Percentiles rank a stretch among this genome's conserved stretches.
These are phyloP conservation scores for Backusella liffmaniae DNA, from an alignment of 192 early-diverging fungal genomes.

Conservation along the genomic window DNA sequence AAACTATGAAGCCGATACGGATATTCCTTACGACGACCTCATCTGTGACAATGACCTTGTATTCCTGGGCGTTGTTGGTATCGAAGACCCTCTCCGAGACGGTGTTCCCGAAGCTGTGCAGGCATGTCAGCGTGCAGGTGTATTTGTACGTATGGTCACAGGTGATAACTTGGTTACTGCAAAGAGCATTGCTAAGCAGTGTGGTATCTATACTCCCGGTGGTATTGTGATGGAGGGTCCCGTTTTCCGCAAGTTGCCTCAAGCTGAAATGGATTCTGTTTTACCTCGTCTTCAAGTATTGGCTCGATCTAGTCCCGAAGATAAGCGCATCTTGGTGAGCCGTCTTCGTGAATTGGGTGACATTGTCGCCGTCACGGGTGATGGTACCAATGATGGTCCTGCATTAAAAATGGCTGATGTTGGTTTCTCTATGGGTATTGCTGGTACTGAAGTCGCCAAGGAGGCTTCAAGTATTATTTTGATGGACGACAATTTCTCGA, in stretches of 20 bases:
- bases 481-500: slow-evolving; percentile 98
- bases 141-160: slow-evolving; percentile 97
- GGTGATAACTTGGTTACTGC: slow-evolving; percentile 96
- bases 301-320: slow-evolving; percentile 91
- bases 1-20: slow-evolving; percentile 35
- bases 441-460: slow-evolving; percentile 98
- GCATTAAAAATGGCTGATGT: slow-evolving; percentile 95
- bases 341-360: slow-evolving; percentile 86
- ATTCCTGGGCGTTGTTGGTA: slow-evolving; percentile 89
- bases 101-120: slow-evolving; percentile 91
- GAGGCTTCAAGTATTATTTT: slow-evolving; percentile 96
- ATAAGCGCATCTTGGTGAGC: slow-evolving; percentile 93
- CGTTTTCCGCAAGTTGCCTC: slow-evolving; percentile 79
- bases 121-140: slow-evolving; percentile 84
- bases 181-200: slow-evolving; percentile 88
- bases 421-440: slow-evolving; percentile 98
- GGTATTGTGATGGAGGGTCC: slow-evolving; percentile 95
- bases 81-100: slow-evolving; percentile 92
- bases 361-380: slow-evolving; percentile 97
- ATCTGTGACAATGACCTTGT: slow-evolving; percentile 59
- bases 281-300: slow-evolving; percentile 91
- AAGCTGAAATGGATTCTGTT: slow-evolving; percentile 82
- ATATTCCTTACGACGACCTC: slow-evolving; percentile 52
- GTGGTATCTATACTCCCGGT: slow-evolving; percentile 84
- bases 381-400: slow-evolving; percentile 97